phyloP scores from a whole-genome alignment of 805 yeast genomes.

The Metschnikowia lochheadii region DNA sequence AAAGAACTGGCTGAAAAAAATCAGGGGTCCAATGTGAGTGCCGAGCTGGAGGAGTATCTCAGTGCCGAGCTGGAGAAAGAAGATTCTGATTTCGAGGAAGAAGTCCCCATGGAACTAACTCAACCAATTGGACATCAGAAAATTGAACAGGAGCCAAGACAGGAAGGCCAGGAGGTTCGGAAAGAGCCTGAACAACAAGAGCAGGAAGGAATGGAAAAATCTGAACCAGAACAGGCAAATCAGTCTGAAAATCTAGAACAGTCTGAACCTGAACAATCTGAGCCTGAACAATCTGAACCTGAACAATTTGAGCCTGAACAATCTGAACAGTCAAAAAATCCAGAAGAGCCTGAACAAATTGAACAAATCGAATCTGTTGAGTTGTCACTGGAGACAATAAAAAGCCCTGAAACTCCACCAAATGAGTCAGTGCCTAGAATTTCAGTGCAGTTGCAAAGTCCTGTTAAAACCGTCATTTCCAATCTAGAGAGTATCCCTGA shows the following conservation, averaged over 20 bases:
- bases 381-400: background rate
- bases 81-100: slow-evolving; percentile 5
- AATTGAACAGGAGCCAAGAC: background rate
- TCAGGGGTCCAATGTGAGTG: background rate
- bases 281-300: too few species aligned
- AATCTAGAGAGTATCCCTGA: slow-evolving; percentile 1
- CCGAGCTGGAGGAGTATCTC: background rate
- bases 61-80: background rate
- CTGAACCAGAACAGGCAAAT: too few species aligned
- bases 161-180: background rate
- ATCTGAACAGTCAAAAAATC: too few species aligned
- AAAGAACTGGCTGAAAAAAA: too few species aligned
- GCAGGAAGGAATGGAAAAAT: too few species aligned
- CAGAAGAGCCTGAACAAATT: too few species aligned
- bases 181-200: background rate
- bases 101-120: slow-evolving; percentile 25
- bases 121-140: slow-evolving; percentile 11
- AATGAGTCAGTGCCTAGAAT: background rate
- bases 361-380: too few species aligned
- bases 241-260: too few species aligned
- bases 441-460: background rate
- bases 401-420: background rate
- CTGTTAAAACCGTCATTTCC: background rate
- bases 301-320: too few species aligned
- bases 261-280: too few species aligned